Evolutionary conservation across 1,284 basidiomycete genomes (phyloP), one percentile per base, ranked within the genome.

Genomic region (Trichosporon inkin): DNA sequence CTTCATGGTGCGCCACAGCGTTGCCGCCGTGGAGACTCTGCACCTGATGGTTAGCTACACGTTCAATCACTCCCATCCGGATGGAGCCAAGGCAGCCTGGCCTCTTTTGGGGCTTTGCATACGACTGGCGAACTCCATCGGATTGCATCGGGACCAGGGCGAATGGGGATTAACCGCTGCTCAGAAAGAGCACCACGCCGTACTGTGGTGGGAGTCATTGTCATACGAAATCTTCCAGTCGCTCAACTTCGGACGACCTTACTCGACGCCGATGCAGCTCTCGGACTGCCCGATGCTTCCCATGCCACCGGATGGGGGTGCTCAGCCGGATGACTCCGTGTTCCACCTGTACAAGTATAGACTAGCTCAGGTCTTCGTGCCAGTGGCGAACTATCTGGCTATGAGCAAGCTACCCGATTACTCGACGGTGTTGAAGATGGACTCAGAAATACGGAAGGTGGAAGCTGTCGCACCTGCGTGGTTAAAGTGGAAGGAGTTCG

Each of bases 191-290:
- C 55, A 55, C n/a, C 56, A 62, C 5, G 53, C 60, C 5, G 47
- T 56, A 10, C 56, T 64, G n/a, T 67, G 63, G 65, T 67, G 62
- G 62, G 65, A 67, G 35, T 57, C 60, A 13, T n/a, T 58, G 14
- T 62, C 62, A 1, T 68, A 68, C 40, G 67, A 68, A 24, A 56
- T 67, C 10, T 54, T 68, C 14, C 67, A 67, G 47, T 61, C 57
- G n/a, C 63, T 68, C 53, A 68, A 68, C 60, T 68, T 67, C 57
- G 67, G 67, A 6, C 67, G 67, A 10, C 67, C 67, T 16, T 68
- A 68, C 55, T 60, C 62, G 20, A 60, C 57, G 32, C 66, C 66
- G 19, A 36, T 53, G 11, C 64, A 67, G 53, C 59, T 68, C 22
- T 60, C 63, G 52, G 61, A 60, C 53, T 56, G 56, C 38, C 61